A percentile compares a stretch with the other conserved stretches of the same genome.
phyloP scores from a whole-genome alignment of 768 basidiomycete genomes.

The Neoboletus magnificus region DNA sequence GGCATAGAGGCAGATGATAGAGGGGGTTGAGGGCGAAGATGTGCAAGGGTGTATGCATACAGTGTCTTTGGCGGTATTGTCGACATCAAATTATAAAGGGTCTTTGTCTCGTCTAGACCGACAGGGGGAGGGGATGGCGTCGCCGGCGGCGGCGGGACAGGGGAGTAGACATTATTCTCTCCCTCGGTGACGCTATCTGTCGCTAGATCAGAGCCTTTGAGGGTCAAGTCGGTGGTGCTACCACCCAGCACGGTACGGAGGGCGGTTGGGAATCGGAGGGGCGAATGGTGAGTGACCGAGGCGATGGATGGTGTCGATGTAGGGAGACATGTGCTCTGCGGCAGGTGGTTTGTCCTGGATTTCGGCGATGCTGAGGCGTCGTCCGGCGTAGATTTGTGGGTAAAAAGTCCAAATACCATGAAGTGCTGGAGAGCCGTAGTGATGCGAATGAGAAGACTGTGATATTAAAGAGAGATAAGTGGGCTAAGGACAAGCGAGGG shows the following conservation, averaged over 20 bases:
- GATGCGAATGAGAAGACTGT: background rate
- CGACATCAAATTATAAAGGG: constrained; percentile 50
- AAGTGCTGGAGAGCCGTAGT: background rate
- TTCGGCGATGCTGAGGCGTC: constrained; percentile 7
- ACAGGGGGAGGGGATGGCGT: constrained; percentile 36
- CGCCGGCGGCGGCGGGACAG: constrained; percentile 25
- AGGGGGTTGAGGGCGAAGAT: constrained; percentile 33
- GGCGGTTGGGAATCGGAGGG: constrained; percentile 20
- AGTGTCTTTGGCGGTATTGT: constrained; percentile 66
- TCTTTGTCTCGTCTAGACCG: constrained; percentile 40
- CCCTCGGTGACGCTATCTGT: constrained; percentile 7
- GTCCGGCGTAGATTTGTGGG: constrained; percentile 30
- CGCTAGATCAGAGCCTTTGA: constrained; percentile 15
- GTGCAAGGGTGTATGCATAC: constrained; percentile 57
- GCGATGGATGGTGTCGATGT: constrained; percentile 52
- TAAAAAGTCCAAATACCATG: constrained; percentile 44
- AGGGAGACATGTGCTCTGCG: constrained; percentile 37
- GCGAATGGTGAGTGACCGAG: constrained; percentile 27
- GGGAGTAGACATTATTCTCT: constrained; percentile 4
- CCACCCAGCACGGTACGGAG: constrained; percentile 11
- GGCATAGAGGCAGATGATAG: constrained; percentile 2
- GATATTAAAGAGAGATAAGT: constrained; percentile 11
- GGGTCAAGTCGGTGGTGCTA: constrained; percentile 22
- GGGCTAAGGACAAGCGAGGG: background rate
- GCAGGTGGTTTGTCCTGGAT: constrained; percentile 1